Percentiles rank a stretch among this genome's conserved stretches.
phyloP scores from a whole-genome alignment of 306 rosid genomes.

The Vigna radiata region DNA sequence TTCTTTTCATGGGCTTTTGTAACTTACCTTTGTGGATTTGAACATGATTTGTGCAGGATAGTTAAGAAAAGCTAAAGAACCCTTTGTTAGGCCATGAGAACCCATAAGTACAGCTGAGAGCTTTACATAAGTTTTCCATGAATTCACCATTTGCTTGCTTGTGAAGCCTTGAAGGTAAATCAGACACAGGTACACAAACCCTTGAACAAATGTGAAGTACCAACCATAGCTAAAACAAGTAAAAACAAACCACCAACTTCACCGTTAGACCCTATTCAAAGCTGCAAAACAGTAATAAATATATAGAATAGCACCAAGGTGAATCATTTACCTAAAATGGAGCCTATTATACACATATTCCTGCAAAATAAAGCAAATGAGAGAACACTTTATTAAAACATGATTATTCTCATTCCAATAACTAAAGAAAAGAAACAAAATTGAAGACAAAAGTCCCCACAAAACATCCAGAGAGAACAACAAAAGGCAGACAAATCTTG shows the following conservation, averaged over 20 bases:
- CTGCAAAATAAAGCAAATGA: conserved; percentile 59
- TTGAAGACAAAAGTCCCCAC: conserved; percentile 12
- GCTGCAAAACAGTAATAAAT: conserved; percentile 32
- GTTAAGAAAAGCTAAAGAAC: conserved; percentile 93
- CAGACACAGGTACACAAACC: conserved; percentile 87
- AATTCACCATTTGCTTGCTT: conserved; percentile 97
- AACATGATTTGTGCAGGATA: conserved; percentile 99
- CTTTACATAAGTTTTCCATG: conserved; percentile 98
- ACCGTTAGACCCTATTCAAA: conserved; percentile 14
- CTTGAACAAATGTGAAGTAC: conserved; percentile 98
- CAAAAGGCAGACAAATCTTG: conserved; percentile 25
- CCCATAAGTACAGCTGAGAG: conserved; percentile 96
- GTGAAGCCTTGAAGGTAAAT: conserved; percentile 93
- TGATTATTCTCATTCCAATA: neutral
- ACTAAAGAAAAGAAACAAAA: conserved; percentile 5
- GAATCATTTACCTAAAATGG: conserved; percentile 69
- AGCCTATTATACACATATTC: conserved; percentile 98
- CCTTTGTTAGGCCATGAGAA: conserved; percentile 97
- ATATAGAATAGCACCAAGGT: conserved; percentile 35
- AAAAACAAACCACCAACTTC: conserved; percentile 32
- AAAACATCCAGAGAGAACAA: conserved; percentile 34
- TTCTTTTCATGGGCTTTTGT: conserved; percentile 15
- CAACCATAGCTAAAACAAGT: conserved; percentile 88
- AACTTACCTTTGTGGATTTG: conserved; percentile 89
- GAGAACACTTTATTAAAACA: conserved; percentile 9